Evolutionary conservation across 768 basidiomycete genomes (phyloP), one percentile per base, ranked within the genome.

Genomic region (Tubosaeta brunneosetosa): DNA sequence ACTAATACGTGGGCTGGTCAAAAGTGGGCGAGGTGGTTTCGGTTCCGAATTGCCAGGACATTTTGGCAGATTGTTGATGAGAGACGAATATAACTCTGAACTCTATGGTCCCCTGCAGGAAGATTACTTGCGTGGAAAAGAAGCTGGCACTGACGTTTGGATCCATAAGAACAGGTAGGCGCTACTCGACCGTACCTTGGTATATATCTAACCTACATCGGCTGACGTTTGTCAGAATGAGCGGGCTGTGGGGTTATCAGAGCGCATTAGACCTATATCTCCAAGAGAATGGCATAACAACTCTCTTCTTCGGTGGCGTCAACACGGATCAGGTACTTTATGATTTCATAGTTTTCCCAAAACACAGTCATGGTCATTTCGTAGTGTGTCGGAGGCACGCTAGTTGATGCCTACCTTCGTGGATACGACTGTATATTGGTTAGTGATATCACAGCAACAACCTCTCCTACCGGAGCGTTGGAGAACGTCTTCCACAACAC

Each of bases 81-180:
- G 84, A 49, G 83, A 70, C 44, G 74, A 72, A 44, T 72, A 68
- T 51, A 86, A 86, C 63, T 73, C 83, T 3, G 78, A 79, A 36
- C 69, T 85, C 45, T 86, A 86, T 67, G 83, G 80, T 1, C 83
- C 83, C 9, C 70, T 87, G 32, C 83, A 85, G 55, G 70, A 67
- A 0, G 74, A 79, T 55, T 85, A 77, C 58, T 43, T 78, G 49
- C 71, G 76, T 46, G 84, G 84, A 16, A 68, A 73, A 53, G 67
- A 75, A 12, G 68, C 65, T 6, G 83, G 83, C 1, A 83, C 81
- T 10, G 84, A 87, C 65, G 74, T 84, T 55, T 86, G 84, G 84
- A 81, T 86, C 47, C 80, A 86, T 65, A 87, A 86, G 66, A 86
- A 86, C 65, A 70, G 84, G 83, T 81, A 19, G 9, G 44, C 9